Evolutionary conservation across 2,329 filamentous ascomycete genomes (phyloP), one percentile per base, ranked within the genome.

Genomic region (Phoma herbarum): DNA sequence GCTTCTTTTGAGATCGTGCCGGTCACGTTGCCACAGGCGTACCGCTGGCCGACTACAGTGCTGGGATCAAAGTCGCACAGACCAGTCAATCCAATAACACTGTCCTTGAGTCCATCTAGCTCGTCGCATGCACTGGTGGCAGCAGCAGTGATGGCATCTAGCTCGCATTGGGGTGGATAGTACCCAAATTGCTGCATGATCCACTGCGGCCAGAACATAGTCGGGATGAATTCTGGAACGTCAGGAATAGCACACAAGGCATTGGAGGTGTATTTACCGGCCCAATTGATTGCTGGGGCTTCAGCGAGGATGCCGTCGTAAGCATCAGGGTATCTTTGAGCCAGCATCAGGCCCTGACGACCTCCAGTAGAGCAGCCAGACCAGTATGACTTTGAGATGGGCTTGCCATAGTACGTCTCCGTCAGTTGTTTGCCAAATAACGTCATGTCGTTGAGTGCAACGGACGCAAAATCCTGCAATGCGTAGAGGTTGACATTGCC

Each of bases 351-450:
- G 1, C 71, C 75, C 45, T 77, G 73, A 9, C 74, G 57, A 8
- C 74, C 74, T 23, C 73, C 73, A 20, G 70, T 63, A 1, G 74
- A 76, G 54, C 75, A 77, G 58, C 68, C 74, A 44, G 61, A 70
- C 66, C 68, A 76, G 59, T 76, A 75, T 4, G 73, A 75, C 48
- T 72, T 75, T 9, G 59, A 57, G 0, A 75, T 65, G 4, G 57
- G 9, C 28, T 67, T 26, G 4, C 73, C 69, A 43, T 78, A 78
- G 55, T 68, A 66, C 66, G 7, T 64, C 37, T 56, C 62, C 7
- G 49, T 52, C 31, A 67, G 14, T 10, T 52, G 43, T 18, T 62
- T 59, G 12, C 52, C 57, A 12, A 57, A 29, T 7, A 60, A 37
- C 1, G 57, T 52, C 41, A 52, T 50, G 23, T 79, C 77, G 10